Percentiles rank a stretch among this genome's conserved stretches.
These are phyloP conservation scores for Blepharisma stoltei DNA, from an alignment of 73 alveolate species.

Conservation along the genomic window DNA sequence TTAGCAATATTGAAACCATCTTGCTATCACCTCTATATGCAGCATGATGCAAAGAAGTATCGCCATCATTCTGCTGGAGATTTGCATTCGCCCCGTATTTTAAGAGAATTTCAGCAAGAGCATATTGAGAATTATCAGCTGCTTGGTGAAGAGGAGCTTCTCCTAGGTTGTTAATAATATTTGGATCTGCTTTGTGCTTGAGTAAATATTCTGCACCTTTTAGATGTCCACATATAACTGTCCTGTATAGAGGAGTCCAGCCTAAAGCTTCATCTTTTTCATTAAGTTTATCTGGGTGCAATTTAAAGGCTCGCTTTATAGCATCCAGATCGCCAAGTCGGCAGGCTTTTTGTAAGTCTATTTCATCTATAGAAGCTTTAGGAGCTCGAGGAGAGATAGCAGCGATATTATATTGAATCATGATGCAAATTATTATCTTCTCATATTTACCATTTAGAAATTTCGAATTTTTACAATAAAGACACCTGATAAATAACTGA, in stretches of 20 bases:
- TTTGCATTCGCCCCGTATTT: constrained; percentile 25
- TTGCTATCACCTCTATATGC: constrained; percentile 21
- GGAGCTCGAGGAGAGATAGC: too few species aligned
- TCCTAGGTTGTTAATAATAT: constrained; percentile 26
- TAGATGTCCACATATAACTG: constrained; percentile 32
- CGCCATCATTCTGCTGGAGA: constrained; percentile 23
- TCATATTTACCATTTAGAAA: too few species aligned
- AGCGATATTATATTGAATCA: too few species aligned
- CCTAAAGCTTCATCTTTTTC: constrained; percentile 28
- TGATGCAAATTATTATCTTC: too few species aligned
- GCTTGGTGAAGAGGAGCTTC: constrained; percentile 29
- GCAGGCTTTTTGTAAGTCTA: constrained; percentile 31
- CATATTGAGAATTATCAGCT: constrained; percentile 32
- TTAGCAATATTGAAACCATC: not conserved
- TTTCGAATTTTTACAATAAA: too few species aligned
- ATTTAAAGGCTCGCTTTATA: not conserved
- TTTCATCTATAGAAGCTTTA: not conserved
- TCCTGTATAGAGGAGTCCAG: constrained; percentile 32
- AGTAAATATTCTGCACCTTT: constrained; percentile 22
- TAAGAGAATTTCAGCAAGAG: constrained; percentile 16
- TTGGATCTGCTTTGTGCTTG: constrained; percentile 24
- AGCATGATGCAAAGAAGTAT: constrained; percentile 37
- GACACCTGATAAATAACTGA: too few species aligned
- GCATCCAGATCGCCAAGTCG: constrained; percentile 24
- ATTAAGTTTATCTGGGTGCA: not conserved